Evolutionary conservation across 2,329 filamentous ascomycete genomes (phyloP), one percentile per base, ranked within the genome.

Genomic region (Ophiostoma angusticollis): DNA sequence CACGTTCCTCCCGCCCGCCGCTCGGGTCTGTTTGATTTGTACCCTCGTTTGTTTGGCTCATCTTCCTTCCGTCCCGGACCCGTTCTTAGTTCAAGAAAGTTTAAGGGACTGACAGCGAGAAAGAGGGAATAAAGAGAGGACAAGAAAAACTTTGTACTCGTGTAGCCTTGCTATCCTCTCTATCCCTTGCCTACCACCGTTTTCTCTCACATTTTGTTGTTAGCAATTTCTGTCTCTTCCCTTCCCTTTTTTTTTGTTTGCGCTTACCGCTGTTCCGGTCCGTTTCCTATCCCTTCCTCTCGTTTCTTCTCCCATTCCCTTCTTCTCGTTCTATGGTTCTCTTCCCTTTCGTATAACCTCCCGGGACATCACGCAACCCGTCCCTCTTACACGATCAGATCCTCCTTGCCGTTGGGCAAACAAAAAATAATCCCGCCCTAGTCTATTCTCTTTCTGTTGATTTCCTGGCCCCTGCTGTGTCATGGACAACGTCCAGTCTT

Each of bases 21-120:
- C 40, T 30, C 35, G n/a, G 37, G 27, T 39, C 23, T 31, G 40
- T 42, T 42, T 42, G 40, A 31, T 14, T 38, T 40, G 34, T 39
- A 33, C 41, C 33, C 31, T 40, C 32, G 37, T 43, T 40, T 40
- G 41, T 35, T 32, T 39, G 37, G 41, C n/a, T 32, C 37, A 40
- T 34, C 32, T 37, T 34, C 37, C 37, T 43, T 37, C 41, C 41
- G 41, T 43, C 13, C 35, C 40, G 31, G 30, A 27, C 31, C 35
- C 40, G 40, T 42, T 23, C 27, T n/a, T n/a, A n/a, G n/a, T n/a
- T n/a, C n/a, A n/a, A n/a, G n/a, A n/a, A n/a, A n/a, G n/a, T n/a
- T n/a, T n/a, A n/a, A n/a, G n/a, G n/a, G n/a, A 25, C 39, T 25
- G 8, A 34, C 22, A 31, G 23, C 11, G n/a, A n/a, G n/a, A n/a